phyloP scores from a whole-genome alignment of 345 rosid genomes.

The Camelina hispida region DNA sequence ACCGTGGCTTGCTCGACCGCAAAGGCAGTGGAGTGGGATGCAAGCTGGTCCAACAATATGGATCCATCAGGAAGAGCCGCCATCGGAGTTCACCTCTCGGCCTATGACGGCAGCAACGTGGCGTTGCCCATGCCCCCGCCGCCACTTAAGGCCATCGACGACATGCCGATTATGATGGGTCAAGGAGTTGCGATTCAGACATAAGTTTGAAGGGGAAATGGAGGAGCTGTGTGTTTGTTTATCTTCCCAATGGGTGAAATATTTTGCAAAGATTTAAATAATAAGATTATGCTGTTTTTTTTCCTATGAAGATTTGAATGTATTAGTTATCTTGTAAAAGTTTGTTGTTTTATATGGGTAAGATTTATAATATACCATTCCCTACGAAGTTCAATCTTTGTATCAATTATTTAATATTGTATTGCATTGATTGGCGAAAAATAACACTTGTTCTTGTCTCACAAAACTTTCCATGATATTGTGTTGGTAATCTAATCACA shows the following conservation, averaged over 20 bases:
- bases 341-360: background rate
- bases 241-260: constrained; percentile 8
- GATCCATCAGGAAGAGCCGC: constrained; percentile 99
- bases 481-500: too few species aligned
- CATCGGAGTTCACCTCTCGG: constrained; percentile 81
- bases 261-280: constrained; percentile 23
- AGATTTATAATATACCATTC: constrained; percentile 23
- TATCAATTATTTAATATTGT: background rate
- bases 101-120: constrained; percentile 51
- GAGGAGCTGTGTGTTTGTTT: background rate
- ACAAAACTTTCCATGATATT: background rate
- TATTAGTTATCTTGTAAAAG: background rate
- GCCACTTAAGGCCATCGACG: constrained; percentile 49
- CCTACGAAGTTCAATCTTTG: background rate
- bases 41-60: constrained; percentile 78
- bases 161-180: constrained; percentile 55
- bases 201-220: constrained; percentile 31
- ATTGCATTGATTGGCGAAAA: background rate
- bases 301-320: background rate
- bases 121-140: constrained; percentile 27
- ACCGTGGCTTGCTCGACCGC: constrained; percentile 93
- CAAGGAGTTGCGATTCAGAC: constrained; percentile 59
- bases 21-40: constrained; percentile 90
- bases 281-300: background rate
- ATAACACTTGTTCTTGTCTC: background rate